Base-by-base conservation (phyloP, 2,329 filamentous ascomycete genomes). In the Didymella keratinophila region DNA sequence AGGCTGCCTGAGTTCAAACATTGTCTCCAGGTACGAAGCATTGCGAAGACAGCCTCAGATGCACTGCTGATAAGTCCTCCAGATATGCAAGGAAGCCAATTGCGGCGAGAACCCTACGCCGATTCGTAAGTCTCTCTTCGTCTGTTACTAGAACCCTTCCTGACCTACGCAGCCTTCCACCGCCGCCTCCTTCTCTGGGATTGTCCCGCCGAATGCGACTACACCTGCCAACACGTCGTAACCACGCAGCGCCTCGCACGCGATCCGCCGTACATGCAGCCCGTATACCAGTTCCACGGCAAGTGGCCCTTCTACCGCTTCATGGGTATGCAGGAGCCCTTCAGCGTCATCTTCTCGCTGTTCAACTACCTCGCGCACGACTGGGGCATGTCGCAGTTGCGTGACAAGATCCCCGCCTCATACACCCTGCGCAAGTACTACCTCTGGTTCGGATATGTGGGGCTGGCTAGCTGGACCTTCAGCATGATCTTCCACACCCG, bases 261-360 rank as follows among this genome's bases (percentile, higher is more conserved):
- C 62, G 84, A 87, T 60, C 85, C 86, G 32, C 86, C 86, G 0
- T 87, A 88, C 81, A 80, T 86, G 62, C 77, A 87, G 28, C 85
- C 88, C 11, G 78, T 97, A 48, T 89, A 94, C 56, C 95, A 99
- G 80, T 99, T 93, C 82, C 93, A 99, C 81, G 95, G 95, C 30
- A 99, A 99, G 85, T 99, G 95, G 95, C 95, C 95, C 37, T 99
- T 99, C 80, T 83, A 89, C 77, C 91, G 95, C 66, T 85, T 97
- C 72, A 79, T 96, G 52, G 95, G 95, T 76, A 90, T 97, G 82
- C 95, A 99, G 80, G 95, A 99, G 80, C 93, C 94, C 58, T 92
- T 93, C 76, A 93, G 89, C 49, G 94, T 98, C 66, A 82, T 97
- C 72, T 99, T 97, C 83, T 96, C 91, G 65, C 83, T 97, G 50